Base-by-base conservation (phyloP, 2,329 filamentous ascomycete species). In the Pseudogymnoascus sp. region DNA sequence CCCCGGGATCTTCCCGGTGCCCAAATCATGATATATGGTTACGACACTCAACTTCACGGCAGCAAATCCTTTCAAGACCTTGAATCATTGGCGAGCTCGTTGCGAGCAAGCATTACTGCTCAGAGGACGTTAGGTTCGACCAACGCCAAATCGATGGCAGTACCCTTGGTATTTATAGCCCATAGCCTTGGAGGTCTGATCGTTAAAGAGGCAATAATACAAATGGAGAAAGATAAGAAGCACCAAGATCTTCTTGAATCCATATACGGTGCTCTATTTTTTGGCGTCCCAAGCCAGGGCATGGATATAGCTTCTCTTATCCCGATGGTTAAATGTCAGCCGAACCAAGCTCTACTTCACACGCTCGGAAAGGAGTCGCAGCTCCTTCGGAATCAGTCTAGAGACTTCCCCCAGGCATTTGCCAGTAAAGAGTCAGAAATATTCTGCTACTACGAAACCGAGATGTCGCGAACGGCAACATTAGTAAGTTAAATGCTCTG, bases 141-240 rank as follows among this genome's bases (percentile, higher is more conserved):
- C 4, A 11, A 33, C 17, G 0, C n/a, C 26, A 31, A 33, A 17
- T 7, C 15, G 44, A 54, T 2, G 29, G 11, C 26, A 17, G 26
- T 54, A 17, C 66, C 66, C 4, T 35, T 66, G 11, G 50, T 68
- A 6, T 60, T 68, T 15, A 59, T 68, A 33, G 63, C 61, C 13
- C 66, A 68, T 35, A 66, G 66, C 57, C 58, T 68, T n/a, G 66
- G 65, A n/a, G 66, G 66, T 2, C 50, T 68, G 13, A 54, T 68
- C 15, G 60, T 67, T 17, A 68, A 68, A 54, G 54, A 68, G 62
- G 66, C 64, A 59, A 60, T 60, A 44, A 60, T 59, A 37, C 39
- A 50, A 24, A 63, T 62, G 39, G 9, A 62, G 6, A 54, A 60
- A 35, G 60, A 59, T 44, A 17, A 31, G 21, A 33, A 44, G 3